These are phyloP conservation scores for Afroboletus lepidellus DNA, from an alignment of 1,284 basidiomycete genomes.

Conservation along the genomic window DNA sequence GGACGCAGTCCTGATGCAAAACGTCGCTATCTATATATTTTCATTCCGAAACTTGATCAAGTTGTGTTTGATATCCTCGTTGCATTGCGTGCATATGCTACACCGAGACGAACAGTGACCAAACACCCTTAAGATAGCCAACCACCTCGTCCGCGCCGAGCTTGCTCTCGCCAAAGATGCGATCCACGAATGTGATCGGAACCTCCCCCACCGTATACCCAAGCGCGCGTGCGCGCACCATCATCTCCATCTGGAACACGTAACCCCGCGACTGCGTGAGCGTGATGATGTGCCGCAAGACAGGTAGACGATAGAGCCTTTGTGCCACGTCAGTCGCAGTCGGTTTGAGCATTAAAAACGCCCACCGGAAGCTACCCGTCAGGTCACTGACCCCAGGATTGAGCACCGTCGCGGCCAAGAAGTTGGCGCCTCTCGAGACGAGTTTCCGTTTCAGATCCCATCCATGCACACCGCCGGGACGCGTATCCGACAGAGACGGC, in stretches of 20 bases:
- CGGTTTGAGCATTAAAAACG: not conserved
- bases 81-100: constrained; percentile 31
- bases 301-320: constrained; percentile 77
- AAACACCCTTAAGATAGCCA: constrained; percentile 86
- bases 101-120: constrained; percentile 72
- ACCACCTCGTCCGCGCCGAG: constrained; percentile 87
- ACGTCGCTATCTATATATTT: too few relatives aligned
- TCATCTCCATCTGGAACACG: constrained; percentile 98
- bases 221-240: constrained; percentile 80
- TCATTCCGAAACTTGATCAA: too few relatives aligned
- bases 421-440: constrained; percentile 84
- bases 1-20: constrained; percentile 3
- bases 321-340: constrained; percentile 1
- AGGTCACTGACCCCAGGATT: constrained; percentile 84
- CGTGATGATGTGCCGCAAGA: constrained; percentile 79
- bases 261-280: constrained; percentile 85
- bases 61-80: not conserved
- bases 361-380: constrained; percentile 83
- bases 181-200: constrained; percentile 91
- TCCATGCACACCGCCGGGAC: constrained; percentile 81
- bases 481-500: constrained; percentile 49
- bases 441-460: constrained; percentile 89
- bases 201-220: constrained; percentile 88
- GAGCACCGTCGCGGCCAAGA: constrained; percentile 79
- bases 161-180: constrained; percentile 91